Evolutionary conservation across 345 rosid species (phyloP).

Genomic region (Aquilaria sinensis): DNA sequence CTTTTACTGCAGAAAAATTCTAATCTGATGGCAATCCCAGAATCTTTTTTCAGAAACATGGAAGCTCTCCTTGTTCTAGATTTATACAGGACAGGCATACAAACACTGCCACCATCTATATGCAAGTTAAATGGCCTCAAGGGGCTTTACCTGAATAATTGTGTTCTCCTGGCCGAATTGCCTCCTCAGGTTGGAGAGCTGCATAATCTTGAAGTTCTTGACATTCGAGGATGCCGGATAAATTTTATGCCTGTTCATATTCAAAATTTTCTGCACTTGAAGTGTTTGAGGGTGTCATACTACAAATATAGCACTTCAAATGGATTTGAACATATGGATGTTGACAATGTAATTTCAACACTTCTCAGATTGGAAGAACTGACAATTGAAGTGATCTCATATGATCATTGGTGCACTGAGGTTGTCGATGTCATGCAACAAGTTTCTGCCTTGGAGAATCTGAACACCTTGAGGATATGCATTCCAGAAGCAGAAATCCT

Average conservation of each 20-base stretch:
- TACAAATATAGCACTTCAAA: slow-evolving; percentile 1
- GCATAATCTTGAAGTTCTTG: slow-evolving; percentile 16
- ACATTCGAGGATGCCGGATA: slow-evolving; percentile 15
- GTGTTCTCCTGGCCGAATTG: slow-evolving; percentile 7
- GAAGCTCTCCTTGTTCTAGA: slow-evolving; percentile 10
- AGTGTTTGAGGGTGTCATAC: slow-evolving; percentile 17
- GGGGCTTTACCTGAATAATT: slow-evolving; percentile 16
- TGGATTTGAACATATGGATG: slow-evolving; percentile 5
- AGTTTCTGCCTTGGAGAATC: slow-evolving; percentile 12
- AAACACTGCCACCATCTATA: slow-evolving; percentile 13
- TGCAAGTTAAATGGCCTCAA: slow-evolving; percentile 7
- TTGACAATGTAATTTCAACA: slow-evolving; percentile 7
- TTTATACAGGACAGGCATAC: slow-evolving; percentile 11
- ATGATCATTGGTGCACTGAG: slow-evolving; percentile 14
- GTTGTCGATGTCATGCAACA: slow-evolving; percentile 4
- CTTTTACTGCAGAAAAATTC: slow-evolving; percentile 14
- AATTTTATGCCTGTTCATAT: slow-evolving; percentile 14
- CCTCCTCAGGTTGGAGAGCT: slow-evolving; percentile 11
- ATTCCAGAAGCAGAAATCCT: slow-evolving; percentile 9
- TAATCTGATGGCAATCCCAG: slow-evolving; percentile 6
- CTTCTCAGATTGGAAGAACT: slow-evolving; percentile 16
- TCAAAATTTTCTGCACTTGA: slow-evolving; percentile 7
- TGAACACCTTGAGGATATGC: slow-evolving; percentile 14
- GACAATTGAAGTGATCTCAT: slow-evolving; percentile 15
- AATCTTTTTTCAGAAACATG: slow-evolving; percentile 10